phyloP scores from a whole-genome alignment of 345 rosid genomes.

The Euphorbia pulcherrima region DNA sequence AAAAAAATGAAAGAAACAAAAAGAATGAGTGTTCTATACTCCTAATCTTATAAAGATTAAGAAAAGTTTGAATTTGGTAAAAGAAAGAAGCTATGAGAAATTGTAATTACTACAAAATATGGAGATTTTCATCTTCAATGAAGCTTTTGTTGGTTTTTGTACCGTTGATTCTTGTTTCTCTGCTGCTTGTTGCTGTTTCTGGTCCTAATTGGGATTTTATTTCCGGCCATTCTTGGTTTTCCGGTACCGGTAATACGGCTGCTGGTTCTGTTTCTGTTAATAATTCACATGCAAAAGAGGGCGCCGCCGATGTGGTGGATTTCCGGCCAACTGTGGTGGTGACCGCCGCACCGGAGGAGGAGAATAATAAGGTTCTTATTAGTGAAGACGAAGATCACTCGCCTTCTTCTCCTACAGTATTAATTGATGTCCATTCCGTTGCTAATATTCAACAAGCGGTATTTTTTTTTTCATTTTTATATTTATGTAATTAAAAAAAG shows the following conservation, averaged over 20 bases:
- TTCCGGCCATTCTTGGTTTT: slow-evolving; percentile 8
- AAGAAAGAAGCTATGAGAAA: slow-evolving; percentile 23
- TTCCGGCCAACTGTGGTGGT: slow-evolving; percentile 13
- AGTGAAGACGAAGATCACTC: slow-evolving; percentile 4
- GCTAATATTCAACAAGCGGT: slow-evolving; percentile 16
- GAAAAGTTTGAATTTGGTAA: neutral
- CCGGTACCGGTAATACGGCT: neutral
- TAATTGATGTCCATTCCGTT: neutral
- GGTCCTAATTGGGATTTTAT: slow-evolving; percentile 28
- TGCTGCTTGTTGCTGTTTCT: slow-evolving; percentile 27
- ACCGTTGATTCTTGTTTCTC: slow-evolving; percentile 41
- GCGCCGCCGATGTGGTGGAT: neutral
- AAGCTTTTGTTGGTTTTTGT: slow-evolving; percentile 39
- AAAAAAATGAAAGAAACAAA: neutral
- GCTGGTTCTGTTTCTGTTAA: neutral
- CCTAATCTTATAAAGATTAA: neutral
- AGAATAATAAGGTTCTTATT: slow-evolving; percentile 3
- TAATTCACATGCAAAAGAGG: slow-evolving; percentile 9
- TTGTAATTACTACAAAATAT: slow-evolving; percentile 23
- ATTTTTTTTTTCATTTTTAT: slow-evolving; percentile 11
- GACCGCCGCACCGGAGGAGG: neutral
- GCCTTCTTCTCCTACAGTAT: slow-evolving; percentile 6
- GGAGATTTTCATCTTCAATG: slow-evolving; percentile 29
- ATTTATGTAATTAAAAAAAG: no score
- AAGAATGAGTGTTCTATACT: neutral